Conservation (phyloP, 257 asterid genomes). For the Mitragyna speciosa region DNA sequence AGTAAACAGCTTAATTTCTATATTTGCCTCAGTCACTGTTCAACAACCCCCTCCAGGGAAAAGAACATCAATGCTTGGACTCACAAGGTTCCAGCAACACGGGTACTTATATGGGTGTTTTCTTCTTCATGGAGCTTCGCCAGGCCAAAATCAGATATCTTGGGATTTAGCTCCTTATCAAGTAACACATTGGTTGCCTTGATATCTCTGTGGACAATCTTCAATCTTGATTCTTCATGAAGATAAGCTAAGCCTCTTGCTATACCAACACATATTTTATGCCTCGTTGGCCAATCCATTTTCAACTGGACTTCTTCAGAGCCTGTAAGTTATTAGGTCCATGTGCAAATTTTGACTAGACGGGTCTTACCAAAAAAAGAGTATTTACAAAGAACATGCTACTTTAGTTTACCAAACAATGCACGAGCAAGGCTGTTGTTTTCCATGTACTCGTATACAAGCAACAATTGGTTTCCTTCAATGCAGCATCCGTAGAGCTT, state of each 20-base stretch:
- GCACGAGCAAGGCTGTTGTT: slow-evolving; percentile 84
- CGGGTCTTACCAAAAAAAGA: neutral
- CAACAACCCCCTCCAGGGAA: neutral
- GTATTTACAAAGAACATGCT: neutral
- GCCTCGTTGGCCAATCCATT: slow-evolving; percentile 39
- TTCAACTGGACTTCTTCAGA: slow-evolving; percentile 29
- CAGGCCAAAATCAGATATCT: slow-evolving; percentile 46
- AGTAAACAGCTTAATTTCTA: neutral
- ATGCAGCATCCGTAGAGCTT: slow-evolving; percentile 76
- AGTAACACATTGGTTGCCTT: slow-evolving; percentile 43
- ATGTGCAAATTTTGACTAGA: neutral
- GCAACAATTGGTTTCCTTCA: slow-evolving; percentile 70
- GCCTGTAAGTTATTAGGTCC: slow-evolving; percentile 11
- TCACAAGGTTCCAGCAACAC: slow-evolving; percentile 42
- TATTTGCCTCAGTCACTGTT: too few species aligned
- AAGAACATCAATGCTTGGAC: slow-evolving; percentile 5
- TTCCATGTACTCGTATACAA: slow-evolving; percentile 73
- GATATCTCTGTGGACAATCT: slow-evolving; percentile 42
- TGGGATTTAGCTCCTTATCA: slow-evolving; percentile 36
- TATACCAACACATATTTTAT: slow-evolving; percentile 32
- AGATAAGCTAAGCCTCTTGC: slow-evolving; percentile 45
- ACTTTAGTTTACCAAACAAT: slow-evolving; percentile 66
- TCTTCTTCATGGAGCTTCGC: slow-evolving; percentile 38
- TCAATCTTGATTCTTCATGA: slow-evolving; percentile 37
- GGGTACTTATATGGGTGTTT: slow-evolving; percentile 37